Base-by-base conservation (phyloP, 192 early-diverging fungal genomes). In the Cladochytrium replicatum region DNA sequence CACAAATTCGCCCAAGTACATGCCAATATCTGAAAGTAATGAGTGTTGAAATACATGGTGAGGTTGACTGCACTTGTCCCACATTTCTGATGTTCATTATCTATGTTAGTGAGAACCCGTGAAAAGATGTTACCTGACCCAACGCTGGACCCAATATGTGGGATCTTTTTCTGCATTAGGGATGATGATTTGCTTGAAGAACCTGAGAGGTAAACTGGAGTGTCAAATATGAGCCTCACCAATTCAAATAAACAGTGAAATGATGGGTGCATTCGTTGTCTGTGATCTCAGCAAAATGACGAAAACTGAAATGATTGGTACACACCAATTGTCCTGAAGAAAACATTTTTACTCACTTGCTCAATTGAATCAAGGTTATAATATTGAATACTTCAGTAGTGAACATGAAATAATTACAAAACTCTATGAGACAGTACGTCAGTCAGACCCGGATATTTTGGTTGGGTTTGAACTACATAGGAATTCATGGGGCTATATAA, bases 401-500 rank as follows among this genome's bases (percentile, higher is more conserved):
- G 92, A 93, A 62, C 24, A 54, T 3, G 60, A 58, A 1, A 61
- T 93, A 63, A 50, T 93, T 26, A 51, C 66, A 6, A 45, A 46
- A 1, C 28, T 93, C 4, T 59, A 81, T 29, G 40, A 68, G 1
- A 66, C 67, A 32, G 74, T 86, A 2, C 68, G 76, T 0, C 41
- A 43, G 3, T 63, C 67, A 30, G 91, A 96, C 58, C 92, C 92
- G 0, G 92, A 96, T 50, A 76, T 96, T 38, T 51, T 95, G 17
- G 66, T 81, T 6, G 93, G 93, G 1, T 97, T 86, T 49, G 91
- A 97, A 32, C 54, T 95, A 2, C 82, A 97, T 29, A 71, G 63
- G 17, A 48, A 78, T 6, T 93, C 90, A 0, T 97, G 91, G 93
- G 93, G 93, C 2, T 97, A 88, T 53, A 55, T 88, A 6, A 58